Evolutionary conservation across 2,329 filamentous ascomycete species (phyloP).

Genomic region (Alternaria gaisen): DNA sequence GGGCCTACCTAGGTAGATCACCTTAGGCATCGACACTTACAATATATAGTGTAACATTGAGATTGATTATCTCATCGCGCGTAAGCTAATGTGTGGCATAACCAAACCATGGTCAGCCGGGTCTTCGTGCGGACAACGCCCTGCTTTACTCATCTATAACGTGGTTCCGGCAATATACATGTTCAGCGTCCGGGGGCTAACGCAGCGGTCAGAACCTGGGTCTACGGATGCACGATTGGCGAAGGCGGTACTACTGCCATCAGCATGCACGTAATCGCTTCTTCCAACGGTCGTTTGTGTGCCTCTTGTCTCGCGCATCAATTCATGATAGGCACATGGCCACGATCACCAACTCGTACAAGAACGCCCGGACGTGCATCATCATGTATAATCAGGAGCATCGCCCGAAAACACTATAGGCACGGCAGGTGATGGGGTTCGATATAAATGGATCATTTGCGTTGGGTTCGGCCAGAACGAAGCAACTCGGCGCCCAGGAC

Average conservation of each 20-base stretch:
- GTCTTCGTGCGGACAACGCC: slow-evolving; percentile 7
- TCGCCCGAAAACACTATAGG: background rate
- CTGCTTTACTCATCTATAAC: background rate
- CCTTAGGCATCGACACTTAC: background rate
- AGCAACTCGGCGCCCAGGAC: background rate
- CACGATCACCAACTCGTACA: background rate
- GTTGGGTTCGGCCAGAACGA: slow-evolving; percentile 1
- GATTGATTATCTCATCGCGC: background rate
- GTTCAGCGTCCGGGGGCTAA: background rate
- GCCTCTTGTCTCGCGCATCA: slow-evolving; percentile 6
- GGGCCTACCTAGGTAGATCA: no score
- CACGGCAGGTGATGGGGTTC: background rate
- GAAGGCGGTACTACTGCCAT: slow-evolving; percentile 7
- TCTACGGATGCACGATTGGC: slow-evolving; percentile 11
- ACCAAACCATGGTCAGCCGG: background rate
- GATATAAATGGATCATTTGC: slow-evolving; percentile 6
- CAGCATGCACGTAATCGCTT: slow-evolving; percentile 12
- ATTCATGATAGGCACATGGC: background rate
- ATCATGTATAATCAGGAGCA: slow-evolving; percentile 6
- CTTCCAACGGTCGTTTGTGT: background rate
- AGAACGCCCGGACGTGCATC: background rate
- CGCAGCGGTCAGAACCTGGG: slow-evolving; percentile 1
- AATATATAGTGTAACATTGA: background rate
- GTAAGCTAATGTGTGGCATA: background rate
- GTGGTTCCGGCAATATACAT: background rate